Evolutionary conservation across 139 green algal species (phyloP), one percentile per base, ranked within the genome.

Genomic region (Pleodorina starrii): DNA sequence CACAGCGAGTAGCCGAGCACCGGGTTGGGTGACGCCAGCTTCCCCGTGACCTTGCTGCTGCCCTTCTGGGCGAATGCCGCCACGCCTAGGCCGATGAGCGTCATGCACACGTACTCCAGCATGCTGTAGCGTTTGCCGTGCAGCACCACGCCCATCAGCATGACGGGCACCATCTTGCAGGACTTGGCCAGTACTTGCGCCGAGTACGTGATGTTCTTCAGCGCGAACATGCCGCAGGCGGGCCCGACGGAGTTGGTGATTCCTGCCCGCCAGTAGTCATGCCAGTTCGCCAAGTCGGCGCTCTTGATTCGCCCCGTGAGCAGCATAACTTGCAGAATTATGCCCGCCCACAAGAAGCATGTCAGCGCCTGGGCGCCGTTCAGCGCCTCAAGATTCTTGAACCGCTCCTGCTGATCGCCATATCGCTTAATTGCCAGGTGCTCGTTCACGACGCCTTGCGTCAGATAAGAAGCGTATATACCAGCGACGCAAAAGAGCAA

Each of bases 191-290:
- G 74, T 32, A 98, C 96, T 90, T 99, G 96, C 0, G 96, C 96
- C 12, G 96, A 94, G 85, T 99, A 99, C 77, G 92, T 97, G 91
- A 99, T 99, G 91, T 99, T 99, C 85, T 97, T 98, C 9, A 99
- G 93, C 0, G 98, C 98, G 19, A 97, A 77, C 38, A 97, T 95
- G n/a, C 98, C 98, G 25, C 93, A 96, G 0, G 97, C 97, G 1
- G 98, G 98, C 0, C 98, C 98, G 5, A 99, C 88, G 50, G 92
- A 95, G 93, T 99, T 99, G 25, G 95, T 97, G 19, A 99, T 72
- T 0, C 93, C 97, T 0, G 96, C 85, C 43, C 89, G 92, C 95
- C 96, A 98, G 90, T 98, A 99, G 12, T 90, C 94, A 2, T 68
- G 86, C 75, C 96, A 93, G 0, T 92, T 89, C 1, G 84, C 69